Conservation (phyloP, 176 grass and related monocot genomes). For the Musa schizocarpa region DNA sequence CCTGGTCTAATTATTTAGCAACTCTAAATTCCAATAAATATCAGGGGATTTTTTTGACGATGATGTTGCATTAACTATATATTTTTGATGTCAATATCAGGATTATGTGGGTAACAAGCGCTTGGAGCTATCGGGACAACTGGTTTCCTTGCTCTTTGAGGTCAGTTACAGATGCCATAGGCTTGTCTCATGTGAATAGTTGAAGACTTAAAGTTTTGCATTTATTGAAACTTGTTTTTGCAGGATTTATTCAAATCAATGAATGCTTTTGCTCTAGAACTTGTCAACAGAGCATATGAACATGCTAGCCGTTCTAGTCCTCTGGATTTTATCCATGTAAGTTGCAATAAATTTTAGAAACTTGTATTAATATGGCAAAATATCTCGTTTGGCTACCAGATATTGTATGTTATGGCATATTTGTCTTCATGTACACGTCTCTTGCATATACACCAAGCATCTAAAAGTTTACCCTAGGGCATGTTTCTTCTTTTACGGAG, state of each 20-base stretch:
- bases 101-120: constrained; percentile 99
- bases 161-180: constrained; percentile 20
- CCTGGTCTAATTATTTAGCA: too few species aligned
- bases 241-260: constrained; percentile 98
- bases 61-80: not conserved
- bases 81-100: constrained; percentile 36
- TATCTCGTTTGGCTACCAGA: too few species aligned
- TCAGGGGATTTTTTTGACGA: not conserved
- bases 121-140: constrained; percentile 83
- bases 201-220: constrained; percentile 16
- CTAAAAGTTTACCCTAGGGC: too few species aligned
- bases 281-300: constrained; percentile 44
- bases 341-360: not conserved
- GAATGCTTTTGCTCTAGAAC: constrained; percentile 38
- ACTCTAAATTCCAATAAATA: too few species aligned
- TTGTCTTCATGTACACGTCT: too few species aligned
- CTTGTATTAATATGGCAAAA: not conserved
- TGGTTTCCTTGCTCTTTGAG: constrained; percentile 95
- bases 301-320: constrained; percentile 45
- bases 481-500: too few species aligned
- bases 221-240: not conserved
- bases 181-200: not conserved
- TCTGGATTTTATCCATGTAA: constrained; percentile 69
- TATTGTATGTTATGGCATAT: too few species aligned
- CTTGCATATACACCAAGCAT: too few species aligned